phyloP scores from a whole-genome alignment of 805 yeast species.

The Tetrapisispora arboricola region DNA sequence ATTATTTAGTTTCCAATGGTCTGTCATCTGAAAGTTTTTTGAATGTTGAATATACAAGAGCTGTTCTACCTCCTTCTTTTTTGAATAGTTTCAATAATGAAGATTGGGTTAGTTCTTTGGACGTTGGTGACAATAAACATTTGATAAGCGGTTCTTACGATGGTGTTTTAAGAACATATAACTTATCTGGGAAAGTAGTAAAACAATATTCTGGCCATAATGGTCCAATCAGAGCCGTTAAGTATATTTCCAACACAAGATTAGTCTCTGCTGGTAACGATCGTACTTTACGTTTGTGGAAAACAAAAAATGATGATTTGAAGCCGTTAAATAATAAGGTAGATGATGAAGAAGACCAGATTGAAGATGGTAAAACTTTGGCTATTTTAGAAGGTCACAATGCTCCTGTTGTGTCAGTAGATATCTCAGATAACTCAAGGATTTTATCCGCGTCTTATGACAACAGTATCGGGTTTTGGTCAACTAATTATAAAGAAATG shows the following conservation, averaged over 20 bases:
- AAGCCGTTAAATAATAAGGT: neutral
- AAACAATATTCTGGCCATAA: conserved; percentile 81
- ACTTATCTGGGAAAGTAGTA: conserved; percentile 62
- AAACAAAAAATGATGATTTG: conserved; percentile 37
- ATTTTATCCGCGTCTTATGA: conserved; percentile 83
- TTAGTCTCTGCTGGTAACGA: conserved; percentile 83
- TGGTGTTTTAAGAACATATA: conserved; percentile 87
- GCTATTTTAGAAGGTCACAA: conserved; percentile 87
- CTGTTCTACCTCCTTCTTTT: conserved; percentile 89
- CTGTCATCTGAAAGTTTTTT: conserved; percentile 72
- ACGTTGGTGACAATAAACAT: conserved; percentile 30
- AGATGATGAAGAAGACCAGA: conserved; percentile 36
- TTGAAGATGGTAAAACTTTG: conserved; percentile 61
- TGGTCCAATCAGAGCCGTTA: conserved; percentile 74
- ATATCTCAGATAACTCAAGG: conserved; percentile 45
- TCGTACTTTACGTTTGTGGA: conserved; percentile 83
- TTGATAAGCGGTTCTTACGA: conserved; percentile 88
- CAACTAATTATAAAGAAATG: conserved; percentile 78
- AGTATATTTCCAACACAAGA: conserved; percentile 66
- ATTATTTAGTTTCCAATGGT: conserved; percentile 66
- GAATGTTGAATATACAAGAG: conserved; percentile 80
- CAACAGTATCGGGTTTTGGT: conserved; percentile 75
- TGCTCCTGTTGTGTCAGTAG: conserved; percentile 73
- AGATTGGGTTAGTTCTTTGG: conserved; percentile 84
- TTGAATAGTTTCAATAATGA: conserved; percentile 82